Percentiles rank a stretch among this genome's conserved stretches.
These are phyloP conservation scores for Moringa oleifera DNA, from an alignment of 345 rosid genomes.

Conservation along the genomic window DNA sequence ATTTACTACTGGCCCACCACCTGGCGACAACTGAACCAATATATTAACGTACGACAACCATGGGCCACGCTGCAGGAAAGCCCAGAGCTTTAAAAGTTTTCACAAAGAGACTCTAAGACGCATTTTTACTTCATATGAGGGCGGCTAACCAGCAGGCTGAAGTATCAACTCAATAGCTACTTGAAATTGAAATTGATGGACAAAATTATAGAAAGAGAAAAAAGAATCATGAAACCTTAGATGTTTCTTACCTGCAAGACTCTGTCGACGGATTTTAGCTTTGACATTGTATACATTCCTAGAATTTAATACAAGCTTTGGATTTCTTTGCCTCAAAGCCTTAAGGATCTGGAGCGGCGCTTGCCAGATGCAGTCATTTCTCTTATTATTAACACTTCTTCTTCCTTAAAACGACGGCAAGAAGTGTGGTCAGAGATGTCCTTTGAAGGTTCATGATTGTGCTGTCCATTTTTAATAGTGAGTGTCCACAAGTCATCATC, in stretches of 20 bases:
- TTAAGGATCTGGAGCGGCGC: neutral
- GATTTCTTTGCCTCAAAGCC: neutral
- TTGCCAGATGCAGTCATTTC: neutral
- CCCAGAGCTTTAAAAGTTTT: no score
- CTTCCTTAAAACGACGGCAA: neutral
- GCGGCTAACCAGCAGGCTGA: neutral
- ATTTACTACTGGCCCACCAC: no score
- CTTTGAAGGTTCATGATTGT: neutral
- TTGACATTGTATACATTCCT: neutral
- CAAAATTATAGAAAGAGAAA: neutral
- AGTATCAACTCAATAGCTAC: neutral
- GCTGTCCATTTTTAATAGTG: neutral
- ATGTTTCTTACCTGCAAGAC: neutral
- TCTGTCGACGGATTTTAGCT: neutral
- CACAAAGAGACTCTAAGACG: no score
- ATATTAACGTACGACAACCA: no score
- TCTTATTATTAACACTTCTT: neutral
- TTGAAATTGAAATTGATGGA: neutral
- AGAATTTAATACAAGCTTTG: neutral
- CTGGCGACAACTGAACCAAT: no score
- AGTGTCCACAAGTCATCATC: neutral
- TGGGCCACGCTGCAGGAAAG: no score
- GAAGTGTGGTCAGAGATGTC: neutral
- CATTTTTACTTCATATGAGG: no score
- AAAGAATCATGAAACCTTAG: neutral